These are phyloP conservation scores for Gracilaria domingensis DNA, from an alignment of 23 red algal genomes.

Conservation along the genomic window DNA sequence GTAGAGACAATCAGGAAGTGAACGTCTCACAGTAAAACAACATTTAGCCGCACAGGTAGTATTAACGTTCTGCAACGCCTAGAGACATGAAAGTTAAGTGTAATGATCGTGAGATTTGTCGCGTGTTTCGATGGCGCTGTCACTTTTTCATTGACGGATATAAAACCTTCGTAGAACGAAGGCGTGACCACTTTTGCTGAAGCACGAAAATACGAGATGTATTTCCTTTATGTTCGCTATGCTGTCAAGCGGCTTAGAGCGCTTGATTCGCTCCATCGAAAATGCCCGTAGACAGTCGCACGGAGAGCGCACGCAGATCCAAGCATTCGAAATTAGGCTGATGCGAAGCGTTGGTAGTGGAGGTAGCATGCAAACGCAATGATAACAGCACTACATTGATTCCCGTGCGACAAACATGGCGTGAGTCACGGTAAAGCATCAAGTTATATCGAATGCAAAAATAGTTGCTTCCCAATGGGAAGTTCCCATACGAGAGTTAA, in stretches of 20 bases:
- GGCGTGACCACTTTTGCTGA: constrained; percentile 21
- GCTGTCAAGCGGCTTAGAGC: constrained; percentile 20
- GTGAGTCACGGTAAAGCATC: constrained; percentile 8
- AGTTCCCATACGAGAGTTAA: constrained; percentile 27
- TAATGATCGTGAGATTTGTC: neutral
- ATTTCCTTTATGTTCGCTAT: constrained; percentile 38
- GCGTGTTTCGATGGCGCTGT: neutral
- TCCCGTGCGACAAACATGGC: constrained; percentile 9
- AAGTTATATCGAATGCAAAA: constrained; percentile 13
- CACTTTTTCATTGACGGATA: neutral
- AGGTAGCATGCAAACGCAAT: neutral
- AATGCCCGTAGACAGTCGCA: constrained; percentile 29
- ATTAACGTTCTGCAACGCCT: too few relatives aligned
- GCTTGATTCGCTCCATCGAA: constrained; percentile 32
- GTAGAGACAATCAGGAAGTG: constrained; percentile 26
- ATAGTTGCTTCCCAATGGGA: constrained; percentile 9
- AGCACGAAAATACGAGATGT: constrained; percentile 36
- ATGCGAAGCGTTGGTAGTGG: constrained; percentile 10
- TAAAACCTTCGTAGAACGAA: neutral
- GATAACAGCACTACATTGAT: neutral
- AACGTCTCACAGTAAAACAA: neutral
- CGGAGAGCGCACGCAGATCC: neutral
- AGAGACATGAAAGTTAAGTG: neutral
- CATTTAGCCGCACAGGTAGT: too few relatives aligned
- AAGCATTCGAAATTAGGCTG: constrained; percentile 20